Conservation (phyloP, 805 yeast genomes). For the Brettanomyces anomalus region DNA sequence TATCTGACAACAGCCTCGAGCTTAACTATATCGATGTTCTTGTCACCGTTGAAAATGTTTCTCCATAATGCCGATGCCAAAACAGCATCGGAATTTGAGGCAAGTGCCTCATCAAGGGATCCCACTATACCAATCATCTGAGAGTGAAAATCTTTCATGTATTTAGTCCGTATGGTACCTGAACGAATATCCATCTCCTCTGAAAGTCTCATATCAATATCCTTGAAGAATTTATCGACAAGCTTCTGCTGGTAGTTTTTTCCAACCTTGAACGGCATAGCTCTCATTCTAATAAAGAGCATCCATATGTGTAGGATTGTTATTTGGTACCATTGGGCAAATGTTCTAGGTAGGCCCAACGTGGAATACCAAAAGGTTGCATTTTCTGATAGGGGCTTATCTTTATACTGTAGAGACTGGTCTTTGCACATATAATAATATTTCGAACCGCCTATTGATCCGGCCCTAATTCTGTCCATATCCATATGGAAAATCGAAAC, state of each 20-base stretch:
- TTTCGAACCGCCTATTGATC: constrained; percentile 85
- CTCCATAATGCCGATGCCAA: constrained; percentile 81
- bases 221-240: constrained; percentile 81
- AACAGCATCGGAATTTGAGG: constrained; percentile 61
- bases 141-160: constrained; percentile 81
- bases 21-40: constrained; percentile 70
- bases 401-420: constrained; percentile 73
- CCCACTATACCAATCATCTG: constrained; percentile 85
- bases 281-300: constrained; percentile 89
- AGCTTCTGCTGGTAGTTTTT: constrained; percentile 85
- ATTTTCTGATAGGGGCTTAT: constrained; percentile 59
- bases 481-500: constrained; percentile 61
- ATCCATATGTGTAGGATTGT: constrained; percentile 91
- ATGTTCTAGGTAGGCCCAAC: constrained; percentile 72
- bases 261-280: constrained; percentile 86
- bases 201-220: constrained; percentile 77
- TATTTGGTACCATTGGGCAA: constrained; percentile 95
- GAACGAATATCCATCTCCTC: constrained; percentile 81
- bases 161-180: constrained; percentile 73
- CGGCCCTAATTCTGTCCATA: constrained; percentile 89
- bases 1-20: constrained; percentile 86
- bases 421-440: constrained; percentile 82
- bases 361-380: constrained; percentile 84
- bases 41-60: constrained; percentile 81
- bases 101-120: constrained; percentile 88